Percentiles rank a stretch among this genome's conserved stretches.
Evolutionary conservation across 73 alveolate species (phyloP).

Genomic region (Paramecium biaurelia): DNA sequence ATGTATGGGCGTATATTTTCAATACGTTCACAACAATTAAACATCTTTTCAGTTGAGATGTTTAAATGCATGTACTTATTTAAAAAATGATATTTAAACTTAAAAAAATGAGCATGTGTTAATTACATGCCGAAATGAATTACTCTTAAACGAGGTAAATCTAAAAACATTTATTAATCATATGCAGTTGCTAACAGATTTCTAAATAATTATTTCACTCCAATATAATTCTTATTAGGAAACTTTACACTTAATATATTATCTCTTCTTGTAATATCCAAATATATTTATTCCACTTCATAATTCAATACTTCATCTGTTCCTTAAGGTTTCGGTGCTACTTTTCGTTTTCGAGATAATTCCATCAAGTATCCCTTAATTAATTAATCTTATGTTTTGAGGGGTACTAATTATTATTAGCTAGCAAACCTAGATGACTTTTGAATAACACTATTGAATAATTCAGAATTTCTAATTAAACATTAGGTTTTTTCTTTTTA

Average conservation of each 20-base stretch:
- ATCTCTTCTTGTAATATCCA: slow-evolving; percentile 16
- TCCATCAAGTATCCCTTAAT: not conserved
- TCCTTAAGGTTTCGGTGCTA: slow-evolving; percentile 27
- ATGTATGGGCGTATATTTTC: not conserved
- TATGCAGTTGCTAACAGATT: not conserved
- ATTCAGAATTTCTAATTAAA: not conserved
- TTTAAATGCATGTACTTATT: not conserved
- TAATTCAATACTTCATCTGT: not conserved
- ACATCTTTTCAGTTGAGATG: not conserved
- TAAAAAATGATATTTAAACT: not conserved
- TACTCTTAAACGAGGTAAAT: not conserved
- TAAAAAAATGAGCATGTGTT: not conserved
- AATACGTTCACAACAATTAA: slow-evolving; percentile 5
- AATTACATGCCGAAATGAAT: not conserved
- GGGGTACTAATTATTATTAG: not conserved
- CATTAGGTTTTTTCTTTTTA: not conserved
- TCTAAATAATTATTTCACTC: not conserved
- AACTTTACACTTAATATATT: not conserved
- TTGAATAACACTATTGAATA: not conserved
- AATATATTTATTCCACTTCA: not conserved
- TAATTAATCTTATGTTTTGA: not conserved
- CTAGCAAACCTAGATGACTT: not conserved
- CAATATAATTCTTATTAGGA: not conserved
- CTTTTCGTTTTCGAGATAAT: not conserved
- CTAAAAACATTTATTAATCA: not conserved